Evolutionary conservation across 345 rosid species (phyloP).

Genomic region (Citrus unshiu): DNA sequence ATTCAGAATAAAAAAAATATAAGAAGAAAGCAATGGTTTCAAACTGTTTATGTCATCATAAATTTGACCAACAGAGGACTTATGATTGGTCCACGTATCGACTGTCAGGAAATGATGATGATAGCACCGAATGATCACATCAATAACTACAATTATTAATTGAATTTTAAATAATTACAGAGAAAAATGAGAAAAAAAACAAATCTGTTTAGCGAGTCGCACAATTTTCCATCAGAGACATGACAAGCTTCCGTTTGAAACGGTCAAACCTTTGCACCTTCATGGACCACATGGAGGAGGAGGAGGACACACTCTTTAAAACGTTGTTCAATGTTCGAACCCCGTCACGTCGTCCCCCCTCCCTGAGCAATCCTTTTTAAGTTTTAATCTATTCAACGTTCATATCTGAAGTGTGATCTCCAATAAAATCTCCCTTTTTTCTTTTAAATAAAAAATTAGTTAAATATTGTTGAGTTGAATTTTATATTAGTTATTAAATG

Average conservation of each 20-base stretch:
- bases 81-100: constrained; percentile 11
- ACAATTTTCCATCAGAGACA: constrained; percentile 5
- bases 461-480: too few species aligned
- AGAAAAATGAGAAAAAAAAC: not conserved
- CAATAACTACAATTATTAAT: not conserved
- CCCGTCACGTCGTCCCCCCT: not conserved
- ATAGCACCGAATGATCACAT: not conserved
- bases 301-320: not conserved
- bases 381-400: not conserved
- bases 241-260: constrained; percentile 6
- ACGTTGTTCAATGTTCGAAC: too few species aligned
- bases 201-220: not conserved
- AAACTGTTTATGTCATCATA: not conserved
- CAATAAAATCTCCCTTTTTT: too few species aligned
- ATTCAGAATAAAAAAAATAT: not conserved
- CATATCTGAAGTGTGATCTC: too few species aligned
- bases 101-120: not conserved
- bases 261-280: constrained; percentile 17
- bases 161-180: not conserved
- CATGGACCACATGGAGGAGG: not conserved
- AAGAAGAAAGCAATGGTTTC: not conserved
- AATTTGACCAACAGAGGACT: not conserved
- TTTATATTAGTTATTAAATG: too few species aligned
- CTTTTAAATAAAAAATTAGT: too few species aligned
- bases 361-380: not conserved